Evolutionary conservation across 345 rosid species (phyloP).

Genomic region (Anacardium occidentale): DNA sequence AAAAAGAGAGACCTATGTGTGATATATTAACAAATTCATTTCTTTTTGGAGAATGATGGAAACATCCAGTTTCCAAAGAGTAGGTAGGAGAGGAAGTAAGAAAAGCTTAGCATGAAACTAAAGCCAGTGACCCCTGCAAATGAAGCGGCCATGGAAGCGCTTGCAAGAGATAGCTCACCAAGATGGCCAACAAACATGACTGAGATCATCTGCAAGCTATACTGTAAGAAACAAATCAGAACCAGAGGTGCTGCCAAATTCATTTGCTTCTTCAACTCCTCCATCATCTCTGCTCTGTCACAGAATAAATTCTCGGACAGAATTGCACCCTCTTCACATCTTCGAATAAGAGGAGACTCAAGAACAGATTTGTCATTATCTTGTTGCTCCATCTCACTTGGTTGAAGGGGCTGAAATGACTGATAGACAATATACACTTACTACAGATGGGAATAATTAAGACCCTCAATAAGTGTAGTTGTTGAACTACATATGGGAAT

Average conservation of each 20-base stretch:
- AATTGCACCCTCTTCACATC: background rate
- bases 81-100: background rate
- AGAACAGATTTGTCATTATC: background rate
- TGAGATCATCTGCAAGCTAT: constrained; percentile 31
- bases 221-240: constrained; percentile 31
- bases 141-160: constrained; percentile 49
- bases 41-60: no score
- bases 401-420: background rate
- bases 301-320: background rate
- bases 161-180: constrained; percentile 32
- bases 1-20: no score
- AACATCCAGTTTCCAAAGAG: background rate
- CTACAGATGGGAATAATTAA: no score
- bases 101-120: constrained; percentile 30
- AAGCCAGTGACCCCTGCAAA: constrained; percentile 44
- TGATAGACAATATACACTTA: background rate
- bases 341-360: constrained; percentile 14
- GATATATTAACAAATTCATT: no score
- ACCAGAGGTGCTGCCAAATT: constrained; percentile 36
- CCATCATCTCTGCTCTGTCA: constrained; percentile 15
- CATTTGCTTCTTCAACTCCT: constrained; percentile 37
- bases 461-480: no score
- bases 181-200: constrained; percentile 44
- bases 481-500: no score
- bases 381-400: constrained; percentile 20